These are phyloP conservation scores for Suillus lakei DNA, from an alignment of 768 basidiomycete genomes.

Conservation along the genomic window DNA sequence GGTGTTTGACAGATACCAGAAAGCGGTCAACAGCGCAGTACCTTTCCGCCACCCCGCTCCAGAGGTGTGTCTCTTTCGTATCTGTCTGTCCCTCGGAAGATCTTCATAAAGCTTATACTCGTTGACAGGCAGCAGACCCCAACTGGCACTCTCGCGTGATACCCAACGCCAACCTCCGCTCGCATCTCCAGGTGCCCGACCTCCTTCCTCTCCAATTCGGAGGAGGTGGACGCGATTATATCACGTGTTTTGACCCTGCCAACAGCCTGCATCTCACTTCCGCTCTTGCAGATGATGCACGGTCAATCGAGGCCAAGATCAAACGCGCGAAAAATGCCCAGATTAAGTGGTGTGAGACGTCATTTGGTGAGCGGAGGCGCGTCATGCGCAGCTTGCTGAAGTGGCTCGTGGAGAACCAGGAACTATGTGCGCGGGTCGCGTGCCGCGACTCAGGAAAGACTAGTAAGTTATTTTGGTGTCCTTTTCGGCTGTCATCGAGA, in stretches of 20 bases:
- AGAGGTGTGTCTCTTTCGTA: conserved; percentile 46
- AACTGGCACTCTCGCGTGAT: conserved; percentile 61
- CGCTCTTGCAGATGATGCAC: conserved; percentile 70
- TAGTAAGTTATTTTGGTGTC: conserved; percentile 40
- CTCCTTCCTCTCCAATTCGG: conserved; percentile 55
- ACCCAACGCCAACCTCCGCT: conserved; percentile 60
- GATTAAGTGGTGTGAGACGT: conserved; percentile 70
- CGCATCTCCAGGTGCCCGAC: conserved; percentile 61
- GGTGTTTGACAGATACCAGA: conserved; percentile 75
- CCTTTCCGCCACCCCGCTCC: conserved; percentile 65
- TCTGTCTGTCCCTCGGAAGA: not conserved
- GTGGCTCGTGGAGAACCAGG: conserved; percentile 93
- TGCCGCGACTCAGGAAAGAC: conserved; percentile 97
- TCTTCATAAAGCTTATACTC: conserved; percentile 12
- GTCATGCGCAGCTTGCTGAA: conserved; percentile 87
- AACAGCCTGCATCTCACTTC: conserved; percentile 84
- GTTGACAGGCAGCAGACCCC: conserved; percentile 60
- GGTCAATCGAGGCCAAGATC: conserved; percentile 80
- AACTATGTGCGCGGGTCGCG: conserved; percentile 82
- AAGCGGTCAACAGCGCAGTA: conserved; percentile 73
- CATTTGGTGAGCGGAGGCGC: conserved; percentile 78
- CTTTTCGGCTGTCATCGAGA: conserved; percentile 5
- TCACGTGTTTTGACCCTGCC: conserved; percentile 93
- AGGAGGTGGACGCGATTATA: conserved; percentile 60
- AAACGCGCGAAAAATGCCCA: conserved; percentile 67